phyloP scores from a whole-genome alignment of 495 filamentous ascomycete genomes.

The Aspergillus cristatus region DNA sequence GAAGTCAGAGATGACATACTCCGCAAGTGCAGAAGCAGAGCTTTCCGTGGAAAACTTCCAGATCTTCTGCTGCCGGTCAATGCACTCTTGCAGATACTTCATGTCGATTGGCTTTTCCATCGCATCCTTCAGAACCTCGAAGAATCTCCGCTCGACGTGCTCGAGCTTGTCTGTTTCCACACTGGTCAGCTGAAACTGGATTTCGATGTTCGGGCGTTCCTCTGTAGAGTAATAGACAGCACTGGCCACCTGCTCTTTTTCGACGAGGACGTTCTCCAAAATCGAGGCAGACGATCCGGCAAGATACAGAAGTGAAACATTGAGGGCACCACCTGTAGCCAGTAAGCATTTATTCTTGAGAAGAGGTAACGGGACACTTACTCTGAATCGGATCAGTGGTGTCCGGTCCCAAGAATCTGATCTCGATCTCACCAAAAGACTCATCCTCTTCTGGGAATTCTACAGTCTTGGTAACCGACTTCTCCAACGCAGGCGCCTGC shows the following conservation, averaged over 20 bases:
- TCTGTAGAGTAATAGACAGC: constrained; percentile 69
- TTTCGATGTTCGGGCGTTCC: constrained; percentile 65
- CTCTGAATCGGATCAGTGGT: constrained; percentile 52
- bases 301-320: constrained; percentile 72
- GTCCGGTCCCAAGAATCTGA: constrained; percentile 78
- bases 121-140: constrained; percentile 72
- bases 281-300: constrained; percentile 87
- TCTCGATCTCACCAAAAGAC: constrained; percentile 72
- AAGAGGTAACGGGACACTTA: constrained; percentile 19
- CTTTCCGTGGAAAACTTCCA: constrained; percentile 72
- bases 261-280: constrained; percentile 84
- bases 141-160: constrained; percentile 75
- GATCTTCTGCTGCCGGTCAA: constrained; percentile 66
- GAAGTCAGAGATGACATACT: constrained; percentile 79
- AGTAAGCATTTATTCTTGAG: constrained; percentile 9
- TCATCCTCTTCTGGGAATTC: constrained; percentile 98
- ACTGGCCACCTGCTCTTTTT: constrained; percentile 86
- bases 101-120: constrained; percentile 76
- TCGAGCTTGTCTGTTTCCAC: constrained; percentile 80
- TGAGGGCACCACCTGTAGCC: constrained; percentile 52
- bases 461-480: constrained; percentile 64
- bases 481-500: constrained; percentile 57
- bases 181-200: constrained; percentile 72
- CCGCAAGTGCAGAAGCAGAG: constrained; percentile 64
- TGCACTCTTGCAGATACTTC: constrained; percentile 77